Base-by-base conservation (phyloP, 1,139 yeast species). In the Pichia inconspicua region DNA sequence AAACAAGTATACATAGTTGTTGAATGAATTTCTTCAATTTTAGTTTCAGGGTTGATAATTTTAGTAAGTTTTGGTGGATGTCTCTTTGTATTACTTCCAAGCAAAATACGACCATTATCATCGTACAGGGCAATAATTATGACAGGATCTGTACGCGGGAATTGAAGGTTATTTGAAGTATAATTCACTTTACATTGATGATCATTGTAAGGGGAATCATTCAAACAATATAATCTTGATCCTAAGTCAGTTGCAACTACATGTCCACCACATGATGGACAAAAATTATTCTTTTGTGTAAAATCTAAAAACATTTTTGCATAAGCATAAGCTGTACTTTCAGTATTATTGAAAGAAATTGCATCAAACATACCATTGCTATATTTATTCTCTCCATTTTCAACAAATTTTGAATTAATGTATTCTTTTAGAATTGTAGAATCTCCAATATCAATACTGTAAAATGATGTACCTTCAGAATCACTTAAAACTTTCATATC, bases 91-190 rank as follows among this genome's bases (percentile, higher is more conserved):
- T 80, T 78, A 50, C 86, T 73, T 2, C 94, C 95, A 19, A 90
- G 71, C 41, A 92, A 74, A 17, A 88, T 70, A 63, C 82, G 80
- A 48, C 79, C 68, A 38, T 79, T 77, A 32, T 76, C 80, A 30
- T 84, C 82, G 32, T 88, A 74, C 22, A 88, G 78, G 1, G 95
- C 94, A 14, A 87, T 80, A 53, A 90, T 90, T 37, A 87, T 77
- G 2, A 87, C 94, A 8, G 92, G 82, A 62, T 90, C 98, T 0
- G 96, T 87, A 48, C 98, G 73, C 11, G 98, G 98, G 70, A 88
- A 92, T 36, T 89, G 79, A 34, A 82, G 78, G 60, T 80, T 78
- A 45, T 59, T 63, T 0, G 80, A 71, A 48, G 68, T 69, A 9
- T 37, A 10, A 51, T 77, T 74, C 1, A 79, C 83, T 0, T 82